phyloP scores from a whole-genome alignment of 2,329 filamentous ascomycete species.

The Aspergillus nomiae region DNA sequence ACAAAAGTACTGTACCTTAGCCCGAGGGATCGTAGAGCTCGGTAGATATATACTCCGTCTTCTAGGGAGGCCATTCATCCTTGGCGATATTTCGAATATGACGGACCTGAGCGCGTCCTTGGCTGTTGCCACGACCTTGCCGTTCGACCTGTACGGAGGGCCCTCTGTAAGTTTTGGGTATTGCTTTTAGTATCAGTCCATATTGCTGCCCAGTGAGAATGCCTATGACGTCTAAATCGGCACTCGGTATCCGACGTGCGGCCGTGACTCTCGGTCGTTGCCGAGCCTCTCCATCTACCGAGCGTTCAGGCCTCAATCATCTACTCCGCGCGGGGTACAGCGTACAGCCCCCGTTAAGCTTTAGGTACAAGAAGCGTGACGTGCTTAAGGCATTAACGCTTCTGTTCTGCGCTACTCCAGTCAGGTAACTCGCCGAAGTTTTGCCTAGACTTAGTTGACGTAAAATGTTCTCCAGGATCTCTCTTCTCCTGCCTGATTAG shows the following conservation, averaged over 20 bases:
- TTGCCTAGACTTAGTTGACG: too few species aligned
- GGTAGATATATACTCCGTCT: background rate
- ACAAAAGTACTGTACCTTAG: background rate
- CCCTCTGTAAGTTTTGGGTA: background rate
- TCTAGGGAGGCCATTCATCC: background rate
- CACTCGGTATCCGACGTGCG: background rate
- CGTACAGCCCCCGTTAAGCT: too few species aligned
- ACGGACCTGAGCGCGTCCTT: background rate
- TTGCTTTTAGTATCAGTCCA: background rate
- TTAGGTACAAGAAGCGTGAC: too few species aligned
- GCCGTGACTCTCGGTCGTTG: background rate
- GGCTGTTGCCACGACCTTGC: background rate
- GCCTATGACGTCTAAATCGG: background rate
- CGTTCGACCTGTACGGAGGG: background rate
- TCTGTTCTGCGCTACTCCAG: too few species aligned
- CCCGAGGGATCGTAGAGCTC: background rate
- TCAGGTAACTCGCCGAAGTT: too few species aligned
- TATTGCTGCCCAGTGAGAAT: background rate
- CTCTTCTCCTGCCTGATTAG: background rate
- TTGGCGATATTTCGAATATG: background rate
- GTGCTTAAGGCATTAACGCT: too few species aligned
- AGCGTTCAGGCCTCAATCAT: too few species aligned
- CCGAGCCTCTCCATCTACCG: background rate
- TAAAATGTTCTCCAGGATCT: too few species aligned
- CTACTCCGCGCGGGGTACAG: too few species aligned